phyloP scores from a whole-genome alignment of 305 asterid genomes.

The Ajuga reptans region DNA sequence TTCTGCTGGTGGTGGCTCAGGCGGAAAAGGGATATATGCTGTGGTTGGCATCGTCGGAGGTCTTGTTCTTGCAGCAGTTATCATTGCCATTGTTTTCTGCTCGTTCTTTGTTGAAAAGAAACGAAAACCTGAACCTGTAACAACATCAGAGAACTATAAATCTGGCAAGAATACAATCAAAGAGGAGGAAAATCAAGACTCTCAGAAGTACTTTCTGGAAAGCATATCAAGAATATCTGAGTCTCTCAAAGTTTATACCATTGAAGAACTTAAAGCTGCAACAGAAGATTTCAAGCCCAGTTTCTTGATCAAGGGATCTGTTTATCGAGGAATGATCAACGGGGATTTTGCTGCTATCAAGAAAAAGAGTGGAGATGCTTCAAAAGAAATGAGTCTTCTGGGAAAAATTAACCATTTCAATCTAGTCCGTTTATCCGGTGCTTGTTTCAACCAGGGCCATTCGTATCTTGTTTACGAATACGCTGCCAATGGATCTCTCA shows the following conservation, averaged over 20 bases:
- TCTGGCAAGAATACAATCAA: conserved; percentile 36
- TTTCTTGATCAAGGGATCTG: conserved; percentile 54
- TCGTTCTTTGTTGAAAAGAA: conserved; percentile 21
- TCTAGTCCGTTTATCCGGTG: conserved; percentile 73
- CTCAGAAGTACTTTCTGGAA: conserved; percentile 43
- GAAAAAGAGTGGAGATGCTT: conserved; percentile 70
- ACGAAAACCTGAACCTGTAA: conserved; percentile 15
- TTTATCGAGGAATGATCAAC: conserved; percentile 60
- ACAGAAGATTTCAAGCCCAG: conserved; percentile 54
- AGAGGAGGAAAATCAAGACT: conserved; percentile 28
- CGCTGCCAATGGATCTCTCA: conserved; percentile 58
- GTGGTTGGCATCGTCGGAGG: conserved; percentile 36
- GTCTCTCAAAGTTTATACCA: conserved; percentile 60
- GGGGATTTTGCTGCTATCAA: conserved; percentile 85
- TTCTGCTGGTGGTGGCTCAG: conserved; percentile 49
- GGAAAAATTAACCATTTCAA: conserved; percentile 83
- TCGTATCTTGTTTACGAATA: conserved; percentile 87
- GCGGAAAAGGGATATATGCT: conserved; percentile 50
- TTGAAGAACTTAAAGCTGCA: conserved; percentile 49
- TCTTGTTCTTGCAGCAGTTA: conserved; percentile 28
- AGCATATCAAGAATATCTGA: conserved; percentile 58
- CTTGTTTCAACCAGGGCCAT: conserved; percentile 57
- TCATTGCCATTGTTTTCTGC: conserved; percentile 22
- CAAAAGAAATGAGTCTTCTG: conserved; percentile 57
- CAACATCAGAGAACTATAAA: conserved; percentile 30